A percentile compares a stretch with the other conserved stretches of the same genome.
Conservation (phyloP, 1,284 basidiomycete species). For the Uromyces viciae-fabae region DNA sequence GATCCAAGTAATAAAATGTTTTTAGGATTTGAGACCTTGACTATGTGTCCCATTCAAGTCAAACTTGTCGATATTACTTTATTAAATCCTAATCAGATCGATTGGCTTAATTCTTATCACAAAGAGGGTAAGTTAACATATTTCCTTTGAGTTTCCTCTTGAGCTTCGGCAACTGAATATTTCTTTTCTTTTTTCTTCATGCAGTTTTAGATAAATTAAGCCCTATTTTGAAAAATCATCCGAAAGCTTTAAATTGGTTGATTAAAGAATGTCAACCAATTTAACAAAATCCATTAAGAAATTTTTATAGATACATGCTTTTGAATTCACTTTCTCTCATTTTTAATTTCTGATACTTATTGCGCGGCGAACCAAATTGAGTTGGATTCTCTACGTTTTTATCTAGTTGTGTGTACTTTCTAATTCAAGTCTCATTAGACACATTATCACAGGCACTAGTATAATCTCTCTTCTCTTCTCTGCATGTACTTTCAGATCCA, state of each 20-base stretch:
- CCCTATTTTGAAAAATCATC: constrained; percentile 17
- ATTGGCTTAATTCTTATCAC: constrained; percentile 85
- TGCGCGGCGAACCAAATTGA: no score
- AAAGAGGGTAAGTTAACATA: constrained; percentile 58
- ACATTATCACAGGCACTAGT: no score
- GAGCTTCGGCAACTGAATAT: background rate
- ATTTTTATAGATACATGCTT: no score
- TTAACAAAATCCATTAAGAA: no score
- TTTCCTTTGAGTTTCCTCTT: background rate
- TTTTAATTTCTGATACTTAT: no score
- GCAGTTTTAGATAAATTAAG: constrained; percentile 31
- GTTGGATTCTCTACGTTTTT: no score
- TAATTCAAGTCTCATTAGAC: no score
- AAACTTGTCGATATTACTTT: constrained; percentile 70
- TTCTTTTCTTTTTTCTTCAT: constrained; percentile 1
- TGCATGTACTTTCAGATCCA: no score
- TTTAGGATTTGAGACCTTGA: constrained; percentile 76
- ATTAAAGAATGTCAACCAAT: constrained; percentile 30
- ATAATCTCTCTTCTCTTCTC: no score
- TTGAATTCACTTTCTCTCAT: no score
- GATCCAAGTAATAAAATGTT: constrained; percentile 70
- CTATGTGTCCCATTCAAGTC: constrained; percentile 78
- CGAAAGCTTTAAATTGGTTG: constrained; percentile 11
- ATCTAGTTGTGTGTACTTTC: no score
- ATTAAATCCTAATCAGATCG: constrained; percentile 65